These are phyloP conservation scores for Pleomassaria siparia DNA, from an alignment of 2,329 filamentous ascomycete species.

Conservation along the genomic window DNA sequence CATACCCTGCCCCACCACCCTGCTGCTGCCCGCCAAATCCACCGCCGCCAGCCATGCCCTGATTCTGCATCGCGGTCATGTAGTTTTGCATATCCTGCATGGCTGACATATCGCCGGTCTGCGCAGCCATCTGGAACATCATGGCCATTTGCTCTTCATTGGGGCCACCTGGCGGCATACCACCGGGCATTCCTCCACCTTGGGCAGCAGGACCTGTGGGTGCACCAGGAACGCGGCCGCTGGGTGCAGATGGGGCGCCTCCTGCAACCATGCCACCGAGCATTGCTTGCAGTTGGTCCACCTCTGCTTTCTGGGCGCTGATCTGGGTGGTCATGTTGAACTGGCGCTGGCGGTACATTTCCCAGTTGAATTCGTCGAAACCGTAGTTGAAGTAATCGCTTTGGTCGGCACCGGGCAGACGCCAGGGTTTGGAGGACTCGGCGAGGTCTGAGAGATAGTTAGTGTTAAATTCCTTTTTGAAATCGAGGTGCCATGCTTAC, in stretches of 20 bases:
- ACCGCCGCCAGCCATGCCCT: conserved; percentile 25
- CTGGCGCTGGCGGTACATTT: conserved; percentile 88
- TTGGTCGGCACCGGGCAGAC: conserved; percentile 88
- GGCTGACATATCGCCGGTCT: conserved; percentile 45
- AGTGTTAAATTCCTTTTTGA: background rate
- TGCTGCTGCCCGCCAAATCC: conserved; percentile 18
- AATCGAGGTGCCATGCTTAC: conserved; percentile 14
- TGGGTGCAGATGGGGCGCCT: background rate
- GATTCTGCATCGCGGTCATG: conserved; percentile 39
- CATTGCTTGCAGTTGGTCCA: conserved; percentile 63
- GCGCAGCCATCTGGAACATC: conserved; percentile 56
- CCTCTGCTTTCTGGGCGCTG: conserved; percentile 73
- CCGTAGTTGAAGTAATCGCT: conserved; percentile 99
- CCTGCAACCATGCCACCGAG: conserved; percentile 35
- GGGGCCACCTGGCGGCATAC: conserved; percentile 42
- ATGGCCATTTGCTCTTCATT: conserved; percentile 61
- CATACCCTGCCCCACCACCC: conserved; percentile 29
- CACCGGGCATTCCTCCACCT: conserved; percentile 18
- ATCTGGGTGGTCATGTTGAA: conserved; percentile 76
- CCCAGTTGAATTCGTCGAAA: conserved; percentile 98
- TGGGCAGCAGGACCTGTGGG: conserved; percentile 32
- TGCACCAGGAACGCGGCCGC: conserved; percentile 24
- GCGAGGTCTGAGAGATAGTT: conserved; percentile 43
- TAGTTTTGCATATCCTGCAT: conserved; percentile 30
- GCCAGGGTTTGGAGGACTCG: conserved; percentile 88